phyloP scores from a whole-genome alignment of 169 alveolate genomes.

The Eimeria maxima region DNA sequence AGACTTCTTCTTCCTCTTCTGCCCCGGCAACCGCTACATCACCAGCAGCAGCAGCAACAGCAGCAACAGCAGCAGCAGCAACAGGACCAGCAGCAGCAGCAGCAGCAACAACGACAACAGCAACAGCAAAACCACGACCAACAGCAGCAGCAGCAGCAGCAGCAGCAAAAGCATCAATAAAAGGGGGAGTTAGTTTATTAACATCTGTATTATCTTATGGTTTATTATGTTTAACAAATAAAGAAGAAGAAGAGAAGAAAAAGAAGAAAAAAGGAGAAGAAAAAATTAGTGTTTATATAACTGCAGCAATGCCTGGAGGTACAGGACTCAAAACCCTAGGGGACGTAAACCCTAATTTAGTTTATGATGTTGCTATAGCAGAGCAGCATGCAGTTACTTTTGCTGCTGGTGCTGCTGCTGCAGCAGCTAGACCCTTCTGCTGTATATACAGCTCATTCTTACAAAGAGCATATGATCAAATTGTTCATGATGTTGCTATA shows the following conservation, averaged over 20 bases:
- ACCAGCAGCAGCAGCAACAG: no score
- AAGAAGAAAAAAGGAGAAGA: no score
- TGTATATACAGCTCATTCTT: slow-evolving; percentile 92
- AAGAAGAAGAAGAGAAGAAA: no score
- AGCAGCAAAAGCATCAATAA: not conserved
- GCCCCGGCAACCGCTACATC: no score
- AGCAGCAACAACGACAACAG: slow-evolving; percentile 17
- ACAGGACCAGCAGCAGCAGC: not conserved
- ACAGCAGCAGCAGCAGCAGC: slow-evolving; percentile 39
- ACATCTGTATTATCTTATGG: slow-evolving; percentile 88
- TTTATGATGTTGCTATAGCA: slow-evolving; percentile 94
- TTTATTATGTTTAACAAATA: slow-evolving; percentile 86
- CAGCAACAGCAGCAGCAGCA: no score
- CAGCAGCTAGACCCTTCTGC: slow-evolving; percentile 90
- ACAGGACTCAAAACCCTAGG: slow-evolving; percentile 91
- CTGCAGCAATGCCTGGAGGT: slow-evolving; percentile 94
- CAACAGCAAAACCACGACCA: slow-evolving; percentile 26
- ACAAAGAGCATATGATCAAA: slow-evolving; percentile 94
- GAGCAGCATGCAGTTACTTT: slow-evolving; percentile 95
- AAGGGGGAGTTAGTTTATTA: slow-evolving; percentile 80
- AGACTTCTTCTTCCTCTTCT: no score
- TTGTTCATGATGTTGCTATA: slow-evolving; percentile 91
- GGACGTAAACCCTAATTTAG: slow-evolving; percentile 87
- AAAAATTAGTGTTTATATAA: slow-evolving; percentile 85
- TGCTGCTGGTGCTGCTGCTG: slow-evolving; percentile 91